These are phyloP conservation scores for Stereocaulon alpinum DNA, from an alignment of 495 filamentous ascomycete genomes.

Conservation along the genomic window DNA sequence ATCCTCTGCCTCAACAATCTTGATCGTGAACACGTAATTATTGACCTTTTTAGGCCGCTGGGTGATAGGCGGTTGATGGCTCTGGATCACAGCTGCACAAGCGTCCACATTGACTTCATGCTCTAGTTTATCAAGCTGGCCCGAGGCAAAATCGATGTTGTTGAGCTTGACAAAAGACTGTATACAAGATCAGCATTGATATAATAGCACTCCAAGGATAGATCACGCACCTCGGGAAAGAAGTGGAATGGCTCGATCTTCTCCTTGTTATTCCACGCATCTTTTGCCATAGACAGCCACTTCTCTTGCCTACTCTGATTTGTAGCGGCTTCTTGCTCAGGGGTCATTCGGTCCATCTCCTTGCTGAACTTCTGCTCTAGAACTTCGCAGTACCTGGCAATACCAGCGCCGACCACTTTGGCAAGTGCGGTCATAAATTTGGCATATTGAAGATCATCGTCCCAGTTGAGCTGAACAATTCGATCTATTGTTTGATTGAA, in stretches of 20 bases:
- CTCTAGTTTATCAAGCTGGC: conserved; percentile 83
- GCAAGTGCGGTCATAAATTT: conserved; percentile 96
- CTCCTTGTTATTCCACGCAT: conserved; percentile 87
- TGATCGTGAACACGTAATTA: conserved; percentile 96
- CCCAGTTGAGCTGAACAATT: conserved; percentile 78
- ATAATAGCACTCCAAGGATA: background rate
- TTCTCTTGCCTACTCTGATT: conserved; percentile 81
- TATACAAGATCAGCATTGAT: background rate
- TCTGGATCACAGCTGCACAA: conserved; percentile 72
- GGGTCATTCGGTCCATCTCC: conserved; percentile 86
- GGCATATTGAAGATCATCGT: conserved; percentile 84
- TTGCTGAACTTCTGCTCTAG: conserved; percentile 76
- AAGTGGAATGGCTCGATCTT: conserved; percentile 98
- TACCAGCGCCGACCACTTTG: conserved; percentile 72
- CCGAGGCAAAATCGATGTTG: conserved; percentile 87
- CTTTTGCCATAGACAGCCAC: conserved; percentile 83
- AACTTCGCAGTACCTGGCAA: conserved; percentile 84
- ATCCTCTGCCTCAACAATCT: conserved; percentile 98
- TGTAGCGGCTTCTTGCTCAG: conserved; percentile 71
- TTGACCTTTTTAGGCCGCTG: conserved; percentile 49
- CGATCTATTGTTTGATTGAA: conserved; percentile 87
- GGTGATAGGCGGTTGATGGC: conserved; percentile 46
- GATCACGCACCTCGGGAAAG: conserved; percentile 69
- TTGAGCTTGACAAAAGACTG: conserved; percentile 97
- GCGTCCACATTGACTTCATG: conserved; percentile 86